A percentile compares a stretch with the other conserved stretches of the same genome.
Conservation (phyloP, 306 rosid species). For the Dalbergia cochinchinensis region DNA sequence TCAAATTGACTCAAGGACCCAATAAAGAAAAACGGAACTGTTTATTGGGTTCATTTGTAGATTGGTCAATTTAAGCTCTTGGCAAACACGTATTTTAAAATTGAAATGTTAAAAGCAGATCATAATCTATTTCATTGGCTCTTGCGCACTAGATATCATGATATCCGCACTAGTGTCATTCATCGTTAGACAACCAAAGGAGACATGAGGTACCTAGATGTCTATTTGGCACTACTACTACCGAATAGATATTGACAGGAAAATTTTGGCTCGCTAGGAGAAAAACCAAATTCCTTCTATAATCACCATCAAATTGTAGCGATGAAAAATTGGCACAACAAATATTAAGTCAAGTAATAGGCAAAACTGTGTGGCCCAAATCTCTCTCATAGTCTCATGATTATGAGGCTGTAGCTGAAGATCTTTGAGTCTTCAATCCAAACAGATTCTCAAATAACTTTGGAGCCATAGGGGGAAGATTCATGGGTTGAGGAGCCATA, state of each 20-base stretch:
- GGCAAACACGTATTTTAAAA: too few species aligned
- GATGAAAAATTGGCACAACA: conserved; percentile 29
- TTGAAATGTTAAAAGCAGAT: too few species aligned
- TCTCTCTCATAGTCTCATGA: conserved; percentile 35
- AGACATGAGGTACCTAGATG: background rate
- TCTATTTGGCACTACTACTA: background rate
- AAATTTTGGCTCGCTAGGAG: background rate
- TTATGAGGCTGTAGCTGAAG: conserved; percentile 53
- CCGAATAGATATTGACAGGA: conserved; percentile 5
- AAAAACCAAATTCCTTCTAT: conserved; percentile 26
- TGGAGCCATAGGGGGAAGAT: conserved; percentile 68
- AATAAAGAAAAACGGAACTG: too few species aligned
- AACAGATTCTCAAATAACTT: conserved; percentile 73
- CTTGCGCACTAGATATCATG: too few species aligned
- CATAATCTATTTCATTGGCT: too few species aligned
- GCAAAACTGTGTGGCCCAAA: conserved; percentile 34
- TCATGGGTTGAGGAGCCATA: conserved; percentile 70
- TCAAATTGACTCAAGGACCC: too few species aligned
- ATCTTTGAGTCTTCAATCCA: conserved; percentile 62
- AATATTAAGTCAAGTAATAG: background rate
- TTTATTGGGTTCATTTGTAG: too few species aligned
- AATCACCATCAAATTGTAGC: conserved; percentile 23
- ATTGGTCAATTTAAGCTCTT: too few species aligned
- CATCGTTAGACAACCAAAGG: background rate
- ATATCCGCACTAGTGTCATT: background rate